A percentile compares a stretch with the other conserved stretches of the same genome.
Evolutionary conservation across 2,329 filamentous ascomycete species (phyloP).

Genomic region (Metarhizium sp.): DNA sequence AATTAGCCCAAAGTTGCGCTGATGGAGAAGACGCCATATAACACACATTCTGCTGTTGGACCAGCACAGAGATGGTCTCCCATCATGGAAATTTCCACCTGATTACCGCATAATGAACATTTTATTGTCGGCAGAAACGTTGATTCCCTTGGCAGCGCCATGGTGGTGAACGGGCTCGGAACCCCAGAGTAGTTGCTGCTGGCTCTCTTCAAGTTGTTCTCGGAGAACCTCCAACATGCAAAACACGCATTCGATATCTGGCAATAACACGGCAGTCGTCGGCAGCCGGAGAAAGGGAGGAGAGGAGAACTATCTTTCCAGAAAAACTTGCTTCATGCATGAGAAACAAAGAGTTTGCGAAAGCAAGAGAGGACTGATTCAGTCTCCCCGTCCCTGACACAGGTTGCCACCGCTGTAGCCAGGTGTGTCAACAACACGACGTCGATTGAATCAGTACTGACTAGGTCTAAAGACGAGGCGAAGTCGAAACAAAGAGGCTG

Average conservation of each 20-base stretch:
- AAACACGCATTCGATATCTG: background rate
- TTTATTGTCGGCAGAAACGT: slow-evolving; percentile 75
- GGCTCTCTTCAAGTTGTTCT: background rate
- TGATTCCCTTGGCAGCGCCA: slow-evolving; percentile 49
- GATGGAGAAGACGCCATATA: background rate
- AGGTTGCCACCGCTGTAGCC: too few species aligned
- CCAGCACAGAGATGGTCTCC: slow-evolving; percentile 69
- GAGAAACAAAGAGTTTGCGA: background rate
- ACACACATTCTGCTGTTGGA: slow-evolving; percentile 37
- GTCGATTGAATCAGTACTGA: background rate
- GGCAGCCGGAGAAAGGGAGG: background rate
- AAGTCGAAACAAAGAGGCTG: slow-evolving; percentile 5
- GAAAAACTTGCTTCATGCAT: background rate
- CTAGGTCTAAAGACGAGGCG: background rate
- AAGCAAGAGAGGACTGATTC: background rate
- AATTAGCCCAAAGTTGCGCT: background rate
- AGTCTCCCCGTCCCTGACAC: too few species aligned
- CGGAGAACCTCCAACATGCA: background rate
- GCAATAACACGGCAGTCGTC: background rate
- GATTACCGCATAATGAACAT: slow-evolving; percentile 68
- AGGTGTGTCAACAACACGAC: background rate
- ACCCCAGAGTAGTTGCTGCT: background rate
- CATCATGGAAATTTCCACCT: slow-evolving; percentile 79
- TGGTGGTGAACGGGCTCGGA: slow-evolving; percentile 13
- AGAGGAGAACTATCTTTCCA: background rate